A percentile compares a stretch with the other conserved stretches of the same genome.
Conservation (phyloP, 2,329 filamentous ascomycete species). For the Zasmidium citrigriseum region DNA sequence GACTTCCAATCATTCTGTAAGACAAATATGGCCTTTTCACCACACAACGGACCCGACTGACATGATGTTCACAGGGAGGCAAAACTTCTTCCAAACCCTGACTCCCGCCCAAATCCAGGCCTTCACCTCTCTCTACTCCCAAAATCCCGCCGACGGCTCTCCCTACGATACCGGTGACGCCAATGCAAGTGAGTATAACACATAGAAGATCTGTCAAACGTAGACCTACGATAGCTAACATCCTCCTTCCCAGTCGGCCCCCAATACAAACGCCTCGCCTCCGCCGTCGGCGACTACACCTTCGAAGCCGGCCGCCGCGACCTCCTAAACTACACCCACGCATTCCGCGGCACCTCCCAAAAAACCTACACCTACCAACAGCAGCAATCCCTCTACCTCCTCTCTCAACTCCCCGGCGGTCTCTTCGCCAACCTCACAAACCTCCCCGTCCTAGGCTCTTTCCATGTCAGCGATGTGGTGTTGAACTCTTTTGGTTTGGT, state of each 20-base stretch:
- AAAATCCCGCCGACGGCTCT: constrained; percentile 58
- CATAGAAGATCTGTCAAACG: no score
- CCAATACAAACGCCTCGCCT: constrained; percentile 73
- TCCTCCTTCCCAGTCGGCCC: no score
- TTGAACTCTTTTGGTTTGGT: constrained; percentile 14
- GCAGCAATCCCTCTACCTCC: constrained; percentile 57
- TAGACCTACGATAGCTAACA: no score
- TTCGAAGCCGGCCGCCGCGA: constrained; percentile 52
- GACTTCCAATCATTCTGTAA: constrained; percentile 18
- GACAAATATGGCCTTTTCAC: neutral
- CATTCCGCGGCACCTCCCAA: neutral
- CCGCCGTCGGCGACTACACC: constrained; percentile 69
- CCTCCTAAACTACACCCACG: constrained; percentile 6
- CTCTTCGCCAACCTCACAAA: constrained; percentile 66
- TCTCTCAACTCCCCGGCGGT: constrained; percentile 57
- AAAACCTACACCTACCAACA: constrained; percentile 5
- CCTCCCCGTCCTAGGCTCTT: constrained; percentile 71
- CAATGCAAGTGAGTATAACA: no score
- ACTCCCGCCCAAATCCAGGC: constrained; percentile 54
- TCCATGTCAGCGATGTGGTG: constrained; percentile 64
- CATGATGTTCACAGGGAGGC: neutral
- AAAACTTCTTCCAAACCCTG: constrained; percentile 45
- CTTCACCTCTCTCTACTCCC: constrained; percentile 28
- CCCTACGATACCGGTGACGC: constrained; percentile 69
- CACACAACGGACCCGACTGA: neutral